Evolutionary conservation across 1,284 basidiomycete species (phyloP).

Genomic region (Pseudozyma sp.): DNA sequence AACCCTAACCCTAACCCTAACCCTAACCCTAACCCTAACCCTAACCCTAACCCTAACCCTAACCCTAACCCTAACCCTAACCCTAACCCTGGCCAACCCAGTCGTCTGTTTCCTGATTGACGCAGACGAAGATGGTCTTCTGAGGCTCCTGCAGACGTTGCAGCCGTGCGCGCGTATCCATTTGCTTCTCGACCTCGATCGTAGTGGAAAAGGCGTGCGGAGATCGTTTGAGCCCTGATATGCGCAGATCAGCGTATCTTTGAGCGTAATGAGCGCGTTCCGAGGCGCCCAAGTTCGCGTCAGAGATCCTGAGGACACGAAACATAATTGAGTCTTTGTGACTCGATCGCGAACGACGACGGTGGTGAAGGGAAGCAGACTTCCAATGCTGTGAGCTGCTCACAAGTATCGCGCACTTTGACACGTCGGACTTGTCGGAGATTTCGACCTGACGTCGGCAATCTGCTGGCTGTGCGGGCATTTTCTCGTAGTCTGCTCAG

Average conservation of each 20-base stretch:
- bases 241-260: conserved; percentile 15
- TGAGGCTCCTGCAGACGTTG: not conserved
- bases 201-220: conserved; percentile 30
- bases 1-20: no score
- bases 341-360: not conserved
- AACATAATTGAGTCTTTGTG: conserved; percentile 1
- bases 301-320: conserved; percentile 10
- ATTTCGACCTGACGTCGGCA: not conserved
- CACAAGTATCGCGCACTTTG: not conserved
- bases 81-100: conserved; percentile 19
- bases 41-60: no score
- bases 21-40: no score
- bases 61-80: conserved; percentile 1
- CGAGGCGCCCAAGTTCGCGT: conserved; percentile 1
- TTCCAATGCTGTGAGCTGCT: not conserved
- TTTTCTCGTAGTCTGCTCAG: no score
- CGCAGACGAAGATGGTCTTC: conserved; percentile 16
- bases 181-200: conserved; percentile 3
- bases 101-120: not conserved
- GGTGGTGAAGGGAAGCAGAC: not conserved
- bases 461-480: no score
- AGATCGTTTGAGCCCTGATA: conserved; percentile 17
- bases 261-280: conserved; percentile 11
- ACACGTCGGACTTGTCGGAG: conserved; percentile 2
- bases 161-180: not conserved